Conservation (phyloP, 2,329 filamentous ascomycete species). For the Coniella lustricola region DNA sequence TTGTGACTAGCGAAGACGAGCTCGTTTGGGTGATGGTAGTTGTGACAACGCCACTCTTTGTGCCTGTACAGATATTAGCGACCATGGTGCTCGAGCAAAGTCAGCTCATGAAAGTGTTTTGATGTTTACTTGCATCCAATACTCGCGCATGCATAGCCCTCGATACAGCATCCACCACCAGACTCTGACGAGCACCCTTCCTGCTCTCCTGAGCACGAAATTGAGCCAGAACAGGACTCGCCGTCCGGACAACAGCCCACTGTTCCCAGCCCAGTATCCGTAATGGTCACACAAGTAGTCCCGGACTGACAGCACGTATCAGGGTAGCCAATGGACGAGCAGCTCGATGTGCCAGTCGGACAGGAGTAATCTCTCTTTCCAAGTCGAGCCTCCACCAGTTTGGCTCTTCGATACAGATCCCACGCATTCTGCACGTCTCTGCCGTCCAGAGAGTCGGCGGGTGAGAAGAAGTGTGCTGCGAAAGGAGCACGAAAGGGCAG, state of each 20-base stretch:
- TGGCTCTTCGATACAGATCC: slow-evolving; percentile 35
- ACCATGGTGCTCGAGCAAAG: background rate
- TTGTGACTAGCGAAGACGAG: slow-evolving; percentile 21
- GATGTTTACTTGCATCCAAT: slow-evolving; percentile 55
- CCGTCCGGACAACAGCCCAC: slow-evolving; percentile 71
- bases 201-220: slow-evolving; percentile 54
- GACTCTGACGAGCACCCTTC: slow-evolving; percentile 58
- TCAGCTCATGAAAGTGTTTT: background rate
- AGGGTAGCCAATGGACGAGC: slow-evolving; percentile 55
- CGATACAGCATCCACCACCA: slow-evolving; percentile 71
- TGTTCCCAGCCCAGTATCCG: slow-evolving; percentile 55
- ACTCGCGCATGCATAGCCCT: slow-evolving; percentile 62
- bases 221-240: slow-evolving; percentile 53
- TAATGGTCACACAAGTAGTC: slow-evolving; percentile 59
- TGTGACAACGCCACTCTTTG: slow-evolving; percentile 24
- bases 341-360: slow-evolving; percentile 58
- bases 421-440: slow-evolving; percentile 12
- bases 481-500: slow-evolving; percentile 43
- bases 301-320: slow-evolving; percentile 66
- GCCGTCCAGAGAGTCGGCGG: slow-evolving; percentile 6
- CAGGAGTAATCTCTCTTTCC: slow-evolving; percentile 57
- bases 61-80: slow-evolving; percentile 22
- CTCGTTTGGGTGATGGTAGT: slow-evolving; percentile 23
- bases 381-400: slow-evolving; percentile 40
- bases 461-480: slow-evolving; percentile 35